Base-by-base conservation (phyloP, 352 stramenopile species). In the Phytopythium vexans region DNA sequence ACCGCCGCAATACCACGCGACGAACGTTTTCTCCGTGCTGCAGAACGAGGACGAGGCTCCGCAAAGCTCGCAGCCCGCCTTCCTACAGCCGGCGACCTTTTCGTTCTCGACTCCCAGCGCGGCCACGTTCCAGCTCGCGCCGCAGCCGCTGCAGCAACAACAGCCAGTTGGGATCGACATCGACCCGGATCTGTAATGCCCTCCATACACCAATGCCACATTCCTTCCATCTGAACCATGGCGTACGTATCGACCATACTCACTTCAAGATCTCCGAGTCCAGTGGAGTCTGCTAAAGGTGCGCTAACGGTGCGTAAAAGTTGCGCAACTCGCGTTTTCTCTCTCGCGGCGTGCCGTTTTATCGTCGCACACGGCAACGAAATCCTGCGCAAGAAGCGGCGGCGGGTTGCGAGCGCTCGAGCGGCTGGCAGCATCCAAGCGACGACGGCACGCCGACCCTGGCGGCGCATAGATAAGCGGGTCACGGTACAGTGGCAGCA, bases 61-160 rank as follows among this genome's bases (percentile, higher is more conserved):
- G 7, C 38, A 54, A 41, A 41, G 44, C 4, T 8, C 52, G 47
- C 34, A 57, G 58, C 40, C 76, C 8, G 57, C 55, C 41, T 82
- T 88, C 52, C 61, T 92, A 50, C 78, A 82, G 55, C 77, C 82
- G 10, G 78, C 82, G 32, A 92, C 82, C 6, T 92, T 92, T 50
- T 75, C 59, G n/a, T 86, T 92, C 38, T 49, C 40, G 1, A 49
- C 58, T 6, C 35, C 41, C 12, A 14, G 12, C 8, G 60, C 69
- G 12, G 41, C 63, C 7, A 63, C 53, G 11, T 69, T 72, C 32
- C 51, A 41, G 27, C 42, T 74, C 3, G 63, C 64, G 46, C 51
- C 60, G 33, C 63, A 59, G 36, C 49, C 64, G 36, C 39, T 44
- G 15, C 58, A 65, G 12, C 64, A 61, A 10, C 61, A 60, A 32